Base-by-base conservation (phyloP, 108 stramenopile species). In the Thalassiosira profunda region DNA sequence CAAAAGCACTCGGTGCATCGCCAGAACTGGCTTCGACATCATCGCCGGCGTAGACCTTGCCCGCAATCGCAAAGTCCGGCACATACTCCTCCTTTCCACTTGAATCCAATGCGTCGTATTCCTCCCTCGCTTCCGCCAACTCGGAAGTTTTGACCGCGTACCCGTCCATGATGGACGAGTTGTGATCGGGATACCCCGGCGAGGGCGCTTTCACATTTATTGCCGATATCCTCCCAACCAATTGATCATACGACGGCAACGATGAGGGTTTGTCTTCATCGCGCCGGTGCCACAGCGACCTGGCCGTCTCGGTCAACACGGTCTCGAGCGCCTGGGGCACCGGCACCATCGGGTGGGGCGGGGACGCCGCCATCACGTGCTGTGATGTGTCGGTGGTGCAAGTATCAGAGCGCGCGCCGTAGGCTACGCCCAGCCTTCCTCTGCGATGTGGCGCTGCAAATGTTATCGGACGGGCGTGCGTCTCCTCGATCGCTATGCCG, bases 161-260 rank as follows among this genome's bases (percentile, higher is more conserved):
- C 57, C 93, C 93, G 80, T 94, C 93, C 93, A 94, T 94, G 29
- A 94, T 88, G 29, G 84, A 84, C 1, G 90, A 85, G 59, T 84
- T 86, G 67, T 89, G 88, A 12, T 86, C 65, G 2, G 93, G 93
- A 75, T 91, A 94, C 20, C 92, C 92, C 11, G 88, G 88, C 37
- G 58, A 58, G 8, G 63, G 56, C 57, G 80, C 85, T 23, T 41
- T 17, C 2, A 94, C 78, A 53, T 86, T 76, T n/a, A 68, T 21
- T 10, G 73, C 88, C 34, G 88, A 64, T 14, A 82, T 69, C 30
- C 63, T 38, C 24, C 75, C 78, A 2, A 89, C 43, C 44, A 94
- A 58, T 18, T 54, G 10, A 15, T 47, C 9, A 46, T 33, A 35
- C 6, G 52, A 40, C 37, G 28, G 70, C 46, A n/a, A 52, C 23